Conservation (phyloP, 768 basidiomycete genomes). For the Serpula lacrymans region DNA sequence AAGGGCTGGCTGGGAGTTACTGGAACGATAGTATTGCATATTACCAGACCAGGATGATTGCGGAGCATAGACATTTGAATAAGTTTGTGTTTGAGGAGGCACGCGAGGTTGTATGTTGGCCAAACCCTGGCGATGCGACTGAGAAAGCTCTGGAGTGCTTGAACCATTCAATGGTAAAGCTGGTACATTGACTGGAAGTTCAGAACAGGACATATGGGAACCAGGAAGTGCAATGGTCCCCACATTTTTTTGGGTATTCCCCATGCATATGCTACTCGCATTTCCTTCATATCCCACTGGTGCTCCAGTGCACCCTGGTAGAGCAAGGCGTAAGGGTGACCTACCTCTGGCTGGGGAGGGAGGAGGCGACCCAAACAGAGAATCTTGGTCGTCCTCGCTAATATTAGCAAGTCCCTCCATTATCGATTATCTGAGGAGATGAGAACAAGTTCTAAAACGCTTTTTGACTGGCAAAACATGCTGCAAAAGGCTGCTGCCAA, state of each 20-base stretch:
- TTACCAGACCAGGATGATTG: too few relatives aligned
- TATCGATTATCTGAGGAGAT: not conserved
- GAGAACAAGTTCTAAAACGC: too few relatives aligned
- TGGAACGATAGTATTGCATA: too few relatives aligned
- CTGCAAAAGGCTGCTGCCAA: too few relatives aligned
- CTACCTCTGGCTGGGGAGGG: slow-evolving; percentile 73
- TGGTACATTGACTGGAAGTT: slow-evolving; percentile 80
- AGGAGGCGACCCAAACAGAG: slow-evolving; percentile 79
- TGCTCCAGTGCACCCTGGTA: slow-evolving; percentile 39
- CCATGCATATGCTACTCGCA: slow-evolving; percentile 13
- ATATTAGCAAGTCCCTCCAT: slow-evolving; percentile 9
- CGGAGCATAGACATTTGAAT: too few relatives aligned
- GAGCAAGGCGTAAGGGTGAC: slow-evolving; percentile 65
- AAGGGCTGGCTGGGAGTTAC: too few relatives aligned
- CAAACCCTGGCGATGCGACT: slow-evolving; percentile 10
- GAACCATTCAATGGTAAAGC: slow-evolving; percentile 53
- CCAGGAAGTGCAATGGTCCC: slow-evolving; percentile 98
- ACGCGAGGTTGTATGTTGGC: not conserved
- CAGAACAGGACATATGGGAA: slow-evolving; percentile 80
- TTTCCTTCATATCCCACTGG: too few relatives aligned
- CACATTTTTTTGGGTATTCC: slow-evolving; percentile 76
- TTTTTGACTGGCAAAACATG: too few relatives aligned
- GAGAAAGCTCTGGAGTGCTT: slow-evolving; percentile 35
- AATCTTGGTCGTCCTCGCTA: slow-evolving; percentile 54
- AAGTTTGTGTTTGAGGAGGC: slow-evolving; percentile 7